Percentiles rank a stretch among this genome's conserved stretches.
Evolutionary conservation across 345 rosid species (phyloP).

Genomic region (Aethionema arabicum): DNA sequence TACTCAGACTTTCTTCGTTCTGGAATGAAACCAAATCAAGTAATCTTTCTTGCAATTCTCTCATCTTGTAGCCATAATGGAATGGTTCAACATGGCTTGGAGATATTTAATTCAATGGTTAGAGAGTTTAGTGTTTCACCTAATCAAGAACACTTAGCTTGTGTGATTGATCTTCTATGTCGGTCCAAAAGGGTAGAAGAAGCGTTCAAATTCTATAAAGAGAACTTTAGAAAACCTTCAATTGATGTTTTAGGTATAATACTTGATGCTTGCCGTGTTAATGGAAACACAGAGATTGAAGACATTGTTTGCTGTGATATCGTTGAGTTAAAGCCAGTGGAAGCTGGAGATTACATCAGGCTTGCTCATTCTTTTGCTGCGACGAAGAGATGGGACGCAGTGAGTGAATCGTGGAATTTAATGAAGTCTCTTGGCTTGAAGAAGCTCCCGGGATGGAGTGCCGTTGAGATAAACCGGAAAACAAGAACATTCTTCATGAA

Average conservation of each 20-base stretch:
- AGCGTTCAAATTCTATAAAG: slow-evolving; percentile 54
- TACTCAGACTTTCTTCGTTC: slow-evolving; percentile 54
- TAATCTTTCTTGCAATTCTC: slow-evolving; percentile 61
- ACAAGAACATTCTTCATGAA: slow-evolving; percentile 49
- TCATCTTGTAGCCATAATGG: slow-evolving; percentile 83
- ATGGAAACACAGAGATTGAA: slow-evolving; percentile 40
- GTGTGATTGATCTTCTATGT: slow-evolving; percentile 62
- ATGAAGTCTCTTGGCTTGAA: slow-evolving; percentile 57
- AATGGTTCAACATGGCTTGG: slow-evolving; percentile 60
- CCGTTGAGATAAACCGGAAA: slow-evolving; percentile 44
- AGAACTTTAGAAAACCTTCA: slow-evolving; percentile 39
- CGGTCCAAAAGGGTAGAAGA: slow-evolving; percentile 57
- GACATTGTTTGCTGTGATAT: slow-evolving; percentile 42
- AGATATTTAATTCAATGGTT: slow-evolving; percentile 53
- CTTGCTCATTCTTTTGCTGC: slow-evolving; percentile 57
- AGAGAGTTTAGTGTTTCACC: slow-evolving; percentile 49
- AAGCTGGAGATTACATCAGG: slow-evolving; percentile 55
- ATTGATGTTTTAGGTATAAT: slow-evolving; percentile 52
- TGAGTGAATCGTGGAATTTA: slow-evolving; percentile 49
- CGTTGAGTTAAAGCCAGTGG: slow-evolving; percentile 38
- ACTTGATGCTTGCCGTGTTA: slow-evolving; percentile 53
- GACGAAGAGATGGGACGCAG: slow-evolving; percentile 53
- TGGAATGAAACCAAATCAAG: slow-evolving; percentile 63
- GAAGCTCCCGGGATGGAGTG: slow-evolving; percentile 66
- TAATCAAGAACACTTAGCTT: slow-evolving; percentile 53